Evolutionary conservation across 2,329 filamentous ascomycete species (phyloP), one percentile per base, ranked within the genome.

Genomic region (Pestalotiopsis sp.): DNA sequence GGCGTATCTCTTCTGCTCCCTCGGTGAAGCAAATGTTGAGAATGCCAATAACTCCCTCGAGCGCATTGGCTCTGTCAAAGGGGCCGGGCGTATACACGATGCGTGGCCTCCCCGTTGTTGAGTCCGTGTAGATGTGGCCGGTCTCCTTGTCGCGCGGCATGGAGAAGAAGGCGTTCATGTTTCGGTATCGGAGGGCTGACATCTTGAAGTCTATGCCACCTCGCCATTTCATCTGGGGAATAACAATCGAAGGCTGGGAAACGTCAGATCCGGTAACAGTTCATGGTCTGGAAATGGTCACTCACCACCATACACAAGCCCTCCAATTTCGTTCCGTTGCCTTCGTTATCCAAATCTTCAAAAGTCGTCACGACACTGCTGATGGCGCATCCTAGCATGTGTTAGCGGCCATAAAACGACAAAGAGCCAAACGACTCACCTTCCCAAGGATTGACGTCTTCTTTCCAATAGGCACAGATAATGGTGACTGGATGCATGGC

Each of bases 261-360:
- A 14, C 4, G 68, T 60, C 36, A 73, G 70, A 39, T 1, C 2
- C 9, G 31, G 11, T 31, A 23, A 39, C 12, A 11, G 3, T 14
- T 5, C 17, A 39, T 64, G 17, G 45, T 27, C 12, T 17, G 52
- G 39, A 41, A 59, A n/a, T 17, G n/a, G 36, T 20, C 12, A 78
- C 83, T 73, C 73, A 86, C 84, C 66, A 89, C 73, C 91, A 96
- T 95, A 73, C 88, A 88, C 1, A 88, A 87, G 17, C 89, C 84
- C 83, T 97, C 93, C 52, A 97, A 83, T 78, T 95, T 96, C 65
- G 86, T 84, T 56, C 95, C 95, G 75, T 97, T 93, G 69, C 93
- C 93, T 31, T 89, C 83, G 13, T 87, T 87, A 77, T 97, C 93
- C 0, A 94, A 84, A 73, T 97, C 91, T 71, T 96, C 92, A 72